Evolutionary conservation across 169 alveolate genomes (phyloP).

Genomic region (Fabrea salina): DNA sequence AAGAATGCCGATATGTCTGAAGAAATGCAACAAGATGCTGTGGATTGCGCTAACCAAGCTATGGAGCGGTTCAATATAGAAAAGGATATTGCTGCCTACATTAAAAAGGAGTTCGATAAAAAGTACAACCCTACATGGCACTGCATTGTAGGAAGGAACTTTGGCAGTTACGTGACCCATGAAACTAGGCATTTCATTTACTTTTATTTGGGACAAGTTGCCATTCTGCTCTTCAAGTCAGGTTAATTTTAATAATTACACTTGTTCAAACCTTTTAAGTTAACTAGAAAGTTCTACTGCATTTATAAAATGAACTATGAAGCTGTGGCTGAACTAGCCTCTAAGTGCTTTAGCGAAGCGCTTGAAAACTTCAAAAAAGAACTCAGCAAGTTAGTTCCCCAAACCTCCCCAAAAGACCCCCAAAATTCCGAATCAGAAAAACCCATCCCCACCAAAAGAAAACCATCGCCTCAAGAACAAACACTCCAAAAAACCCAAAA

Average conservation of each 20-base stretch:
- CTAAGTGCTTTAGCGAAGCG: too few species aligned
- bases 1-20: conserved; percentile 99
- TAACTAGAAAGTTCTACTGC: too few species aligned
- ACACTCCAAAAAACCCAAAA: neutral
- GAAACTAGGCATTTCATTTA: conserved; percentile 99
- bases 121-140: conserved; percentile 99
- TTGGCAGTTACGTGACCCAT: conserved; percentile 99
- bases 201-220: conserved; percentile 98
- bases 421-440: neutral
- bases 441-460: too few species aligned
- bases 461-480: neutral
- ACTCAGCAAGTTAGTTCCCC: neutral
- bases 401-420: neutral
- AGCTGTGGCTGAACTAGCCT: too few species aligned
- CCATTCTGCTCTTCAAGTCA: conserved; percentile 95
- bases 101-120: conserved; percentile 99
- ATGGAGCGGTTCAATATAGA: conserved; percentile 94
- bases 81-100: conserved; percentile 98
- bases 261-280: too few species aligned
- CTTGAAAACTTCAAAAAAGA: too few species aligned
- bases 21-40: conserved; percentile 97
- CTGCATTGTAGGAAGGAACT: conserved; percentile 98
- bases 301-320: too few species aligned
- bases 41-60: conserved; percentile 98
- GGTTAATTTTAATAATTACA: conserved; percentile 86